phyloP scores from a whole-genome alignment of 176 grass and related monocot genomes.

The Oryza meyeriana region DNA sequence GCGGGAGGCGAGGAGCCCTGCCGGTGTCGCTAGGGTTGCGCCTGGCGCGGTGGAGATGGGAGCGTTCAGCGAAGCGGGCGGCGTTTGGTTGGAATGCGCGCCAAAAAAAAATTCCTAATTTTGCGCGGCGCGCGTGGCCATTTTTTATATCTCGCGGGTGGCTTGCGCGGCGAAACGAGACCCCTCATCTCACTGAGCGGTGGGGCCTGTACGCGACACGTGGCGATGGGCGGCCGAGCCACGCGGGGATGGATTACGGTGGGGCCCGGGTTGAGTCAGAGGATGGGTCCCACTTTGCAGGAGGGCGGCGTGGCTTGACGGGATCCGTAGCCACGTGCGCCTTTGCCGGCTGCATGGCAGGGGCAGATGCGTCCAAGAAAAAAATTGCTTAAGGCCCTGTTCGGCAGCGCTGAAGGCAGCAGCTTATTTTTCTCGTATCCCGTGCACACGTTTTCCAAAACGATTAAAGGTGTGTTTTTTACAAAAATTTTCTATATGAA shows the following conservation, averaged over 20 bases:
- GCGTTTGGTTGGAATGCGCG: slow-evolving; percentile 30
- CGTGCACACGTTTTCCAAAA: too few relatives aligned
- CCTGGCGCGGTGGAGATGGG: not conserved
- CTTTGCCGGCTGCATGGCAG: not conserved
- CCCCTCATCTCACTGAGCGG: not conserved
- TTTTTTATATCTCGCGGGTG: not conserved
- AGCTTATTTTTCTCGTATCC: too few relatives aligned
- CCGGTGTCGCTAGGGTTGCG: slow-evolving; percentile 3
- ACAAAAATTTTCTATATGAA: too few relatives aligned
- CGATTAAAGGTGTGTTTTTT: too few relatives aligned
- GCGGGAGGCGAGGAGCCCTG: not conserved
- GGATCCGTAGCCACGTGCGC: slow-evolving; percentile 32
- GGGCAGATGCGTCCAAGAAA: slow-evolving; percentile 4
- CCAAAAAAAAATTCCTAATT: slow-evolving; percentile 28
- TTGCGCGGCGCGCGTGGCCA: not conserved
- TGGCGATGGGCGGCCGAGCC: not conserved
- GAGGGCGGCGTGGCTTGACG: not conserved
- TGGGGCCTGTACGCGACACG: not conserved
- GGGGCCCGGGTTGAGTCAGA: not conserved
- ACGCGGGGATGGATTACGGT: not conserved
- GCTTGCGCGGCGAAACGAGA: slow-evolving; percentile 22
- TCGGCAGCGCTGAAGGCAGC: too few relatives aligned
- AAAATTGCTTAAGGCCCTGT: too few relatives aligned
- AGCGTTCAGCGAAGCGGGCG: too few relatives aligned
- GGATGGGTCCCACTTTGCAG: not conserved